Conservation (phyloP, 2,329 filamentous ascomycete genomes). For the Hortaea werneckii region DNA sequence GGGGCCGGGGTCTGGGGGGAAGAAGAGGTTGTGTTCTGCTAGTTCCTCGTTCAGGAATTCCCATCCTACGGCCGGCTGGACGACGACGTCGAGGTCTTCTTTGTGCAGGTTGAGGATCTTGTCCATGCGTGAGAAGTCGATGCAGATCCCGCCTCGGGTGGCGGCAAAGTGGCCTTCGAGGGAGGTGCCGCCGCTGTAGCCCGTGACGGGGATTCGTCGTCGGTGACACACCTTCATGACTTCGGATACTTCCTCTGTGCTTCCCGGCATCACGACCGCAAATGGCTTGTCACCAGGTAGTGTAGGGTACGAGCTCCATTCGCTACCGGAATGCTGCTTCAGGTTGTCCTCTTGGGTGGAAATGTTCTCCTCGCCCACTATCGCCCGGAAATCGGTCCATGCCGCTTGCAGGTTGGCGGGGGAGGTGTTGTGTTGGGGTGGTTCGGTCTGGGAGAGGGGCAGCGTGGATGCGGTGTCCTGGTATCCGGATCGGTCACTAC, state of each 20-base stretch:
- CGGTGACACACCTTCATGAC: slow-evolving; percentile 83
- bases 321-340: slow-evolving; percentile 49
- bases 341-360: slow-evolving; percentile 46
- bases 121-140: slow-evolving; percentile 82
- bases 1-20: slow-evolving; percentile 83
- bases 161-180: slow-evolving; percentile 82
- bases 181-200: slow-evolving; percentile 79
- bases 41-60: slow-evolving; percentile 74
- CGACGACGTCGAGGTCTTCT: slow-evolving; percentile 50
- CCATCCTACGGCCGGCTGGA: slow-evolving; percentile 67
- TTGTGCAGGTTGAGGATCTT: slow-evolving; percentile 67
- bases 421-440: slow-evolving; percentile 46
- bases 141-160: slow-evolving; percentile 70
- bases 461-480: slow-evolving; percentile 45
- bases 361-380: slow-evolving; percentile 54
- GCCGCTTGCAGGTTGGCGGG: slow-evolving; percentile 51
- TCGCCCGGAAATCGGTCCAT: slow-evolving; percentile 52
- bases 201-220: slow-evolving; percentile 72
- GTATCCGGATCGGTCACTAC: slow-evolving; percentile 36
- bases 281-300: slow-evolving; percentile 36
- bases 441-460: slow-evolving; percentile 37
- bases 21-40: slow-evolving; percentile 64
- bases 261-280: slow-evolving; percentile 63
- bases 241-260: slow-evolving; percentile 72
- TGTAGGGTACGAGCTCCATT: slow-evolving; percentile 49